Conservation (phyloP, 345 rosid species). For the Bretschneidera sinensis region DNA sequence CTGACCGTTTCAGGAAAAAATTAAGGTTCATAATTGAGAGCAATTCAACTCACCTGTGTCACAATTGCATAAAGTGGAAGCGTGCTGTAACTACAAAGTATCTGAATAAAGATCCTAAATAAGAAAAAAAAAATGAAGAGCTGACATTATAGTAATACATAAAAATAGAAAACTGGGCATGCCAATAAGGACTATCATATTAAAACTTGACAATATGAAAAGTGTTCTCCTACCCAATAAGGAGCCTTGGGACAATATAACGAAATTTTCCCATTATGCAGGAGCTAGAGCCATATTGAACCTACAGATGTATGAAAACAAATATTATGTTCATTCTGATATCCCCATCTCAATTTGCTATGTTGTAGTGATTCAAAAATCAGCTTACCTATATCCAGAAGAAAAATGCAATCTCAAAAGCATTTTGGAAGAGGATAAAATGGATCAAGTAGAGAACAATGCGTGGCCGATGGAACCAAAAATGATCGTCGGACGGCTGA, state of each 20-base stretch:
- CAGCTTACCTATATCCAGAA: conserved; percentile 83
- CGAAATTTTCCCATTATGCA: conserved; percentile 77
- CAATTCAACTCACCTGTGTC: conserved; percentile 53
- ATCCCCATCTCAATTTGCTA: background rate
- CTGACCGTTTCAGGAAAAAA: background rate
- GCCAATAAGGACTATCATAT: background rate
- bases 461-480: conserved; percentile 62
- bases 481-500: conserved; percentile 72
- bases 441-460: conserved; percentile 72
- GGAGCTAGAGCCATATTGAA: conserved; percentile 73
- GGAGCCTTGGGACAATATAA: conserved; percentile 67
- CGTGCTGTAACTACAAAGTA: conserved; percentile 89
- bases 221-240: conserved; percentile 58
- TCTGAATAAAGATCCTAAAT: conserved; percentile 68
- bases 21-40: background rate
- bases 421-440: conserved; percentile 83
- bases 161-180: background rate
- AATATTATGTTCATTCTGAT: background rate
- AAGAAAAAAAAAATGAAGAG: conserved; percentile 9
- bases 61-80: conserved; percentile 92
- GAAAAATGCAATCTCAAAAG: conserved; percentile 90
- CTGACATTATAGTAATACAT: background rate
- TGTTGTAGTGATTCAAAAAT: background rate
- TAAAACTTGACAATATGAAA: background rate
- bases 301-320: conserved; percentile 30